Conservation (phyloP, 2,329 filamentous ascomycete species). For the Balansia obtecta region DNA sequence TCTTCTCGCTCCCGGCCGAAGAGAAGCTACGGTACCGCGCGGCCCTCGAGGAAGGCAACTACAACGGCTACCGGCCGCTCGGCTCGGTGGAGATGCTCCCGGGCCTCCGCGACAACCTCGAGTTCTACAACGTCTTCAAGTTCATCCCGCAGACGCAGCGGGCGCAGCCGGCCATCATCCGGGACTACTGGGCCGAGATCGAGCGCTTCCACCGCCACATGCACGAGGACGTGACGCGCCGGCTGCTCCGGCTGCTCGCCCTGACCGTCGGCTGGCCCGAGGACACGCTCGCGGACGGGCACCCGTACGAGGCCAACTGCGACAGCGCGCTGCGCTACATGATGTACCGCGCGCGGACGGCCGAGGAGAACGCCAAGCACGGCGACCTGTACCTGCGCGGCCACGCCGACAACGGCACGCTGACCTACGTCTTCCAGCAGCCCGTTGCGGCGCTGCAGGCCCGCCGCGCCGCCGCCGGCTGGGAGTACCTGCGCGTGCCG, state of each 20-base stretch:
- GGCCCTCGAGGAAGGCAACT: too few species aligned
- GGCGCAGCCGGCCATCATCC: conserved; percentile 22
- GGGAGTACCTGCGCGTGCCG: conserved; percentile 4
- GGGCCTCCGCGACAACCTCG: conserved; percentile 24
- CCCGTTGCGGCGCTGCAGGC: conserved; percentile 43
- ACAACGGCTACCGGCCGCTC: too few species aligned
- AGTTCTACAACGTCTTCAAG: conserved; percentile 29
- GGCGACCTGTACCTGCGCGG: conserved; percentile 24
- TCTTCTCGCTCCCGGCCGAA: too few species aligned
- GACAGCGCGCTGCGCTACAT: conserved; percentile 49
- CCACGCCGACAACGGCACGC: conserved; percentile 43
- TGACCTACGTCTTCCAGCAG: conserved; percentile 46
- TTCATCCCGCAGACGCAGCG: conserved; percentile 22
- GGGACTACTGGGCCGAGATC: conserved; percentile 18
- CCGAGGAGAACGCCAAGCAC: conserved; percentile 27
- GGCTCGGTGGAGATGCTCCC: conserved; percentile 20
- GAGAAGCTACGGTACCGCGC: too few species aligned
- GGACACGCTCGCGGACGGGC: conserved; percentile 39
- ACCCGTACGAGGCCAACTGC: conserved; percentile 39
- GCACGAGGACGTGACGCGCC: conserved; percentile 18
- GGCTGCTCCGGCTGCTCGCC: conserved; percentile 23
- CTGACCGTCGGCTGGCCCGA: conserved; percentile 45
- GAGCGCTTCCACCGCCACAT: conserved; percentile 24
- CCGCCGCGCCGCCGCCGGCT: too few species aligned
- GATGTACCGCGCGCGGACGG: conserved; percentile 38